phyloP scores from a whole-genome alignment of 805 yeast species.

The Candida tibetensis region DNA sequence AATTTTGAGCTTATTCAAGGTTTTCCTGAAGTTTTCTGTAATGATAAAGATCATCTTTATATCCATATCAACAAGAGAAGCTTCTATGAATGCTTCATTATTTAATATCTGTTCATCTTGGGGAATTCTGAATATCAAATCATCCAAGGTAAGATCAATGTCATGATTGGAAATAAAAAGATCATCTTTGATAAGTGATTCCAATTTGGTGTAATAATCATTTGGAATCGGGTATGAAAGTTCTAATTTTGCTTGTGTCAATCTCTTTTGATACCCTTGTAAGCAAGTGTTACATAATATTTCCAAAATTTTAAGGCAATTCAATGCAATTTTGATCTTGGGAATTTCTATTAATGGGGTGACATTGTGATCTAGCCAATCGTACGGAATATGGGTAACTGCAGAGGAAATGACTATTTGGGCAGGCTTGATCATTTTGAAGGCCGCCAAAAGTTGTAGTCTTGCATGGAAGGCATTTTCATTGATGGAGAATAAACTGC shows the following conservation, averaged over 20 bases:
- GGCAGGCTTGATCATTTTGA: conserved; percentile 22
- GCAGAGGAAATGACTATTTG: conserved; percentile 27
- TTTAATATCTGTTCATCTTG: conserved; percentile 11
- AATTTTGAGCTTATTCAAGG: conserved; percentile 25
- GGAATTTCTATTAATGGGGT: conserved; percentile 33
- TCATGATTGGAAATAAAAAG: conserved; percentile 21
- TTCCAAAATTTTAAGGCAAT: conserved; percentile 29
- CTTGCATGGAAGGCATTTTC: conserved; percentile 29
- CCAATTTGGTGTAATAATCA: conserved; percentile 16
- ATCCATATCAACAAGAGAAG: conserved; percentile 39
- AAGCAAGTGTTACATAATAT: conserved; percentile 25
- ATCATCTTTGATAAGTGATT: conserved; percentile 16
- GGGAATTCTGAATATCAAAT: conserved; percentile 16
- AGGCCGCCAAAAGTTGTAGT: conserved; percentile 28
- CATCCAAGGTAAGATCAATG: conserved; percentile 25
- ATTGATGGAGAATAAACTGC: conserved; percentile 36
- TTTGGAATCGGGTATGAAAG: conserved; percentile 4
- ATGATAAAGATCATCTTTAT: conserved; percentile 29
- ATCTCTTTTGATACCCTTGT: conserved; percentile 39
- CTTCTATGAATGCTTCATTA: conserved; percentile 18
- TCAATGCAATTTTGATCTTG: conserved; percentile 16
- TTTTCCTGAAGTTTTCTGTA: conserved; percentile 22
- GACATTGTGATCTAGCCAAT: conserved; percentile 33
- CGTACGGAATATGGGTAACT: conserved; percentile 42
- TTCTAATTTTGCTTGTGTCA: conserved; percentile 25